phyloP scores from a whole-genome alignment of 495 filamentous ascomycete species.

The Hypomontagnella submonticulosa region DNA sequence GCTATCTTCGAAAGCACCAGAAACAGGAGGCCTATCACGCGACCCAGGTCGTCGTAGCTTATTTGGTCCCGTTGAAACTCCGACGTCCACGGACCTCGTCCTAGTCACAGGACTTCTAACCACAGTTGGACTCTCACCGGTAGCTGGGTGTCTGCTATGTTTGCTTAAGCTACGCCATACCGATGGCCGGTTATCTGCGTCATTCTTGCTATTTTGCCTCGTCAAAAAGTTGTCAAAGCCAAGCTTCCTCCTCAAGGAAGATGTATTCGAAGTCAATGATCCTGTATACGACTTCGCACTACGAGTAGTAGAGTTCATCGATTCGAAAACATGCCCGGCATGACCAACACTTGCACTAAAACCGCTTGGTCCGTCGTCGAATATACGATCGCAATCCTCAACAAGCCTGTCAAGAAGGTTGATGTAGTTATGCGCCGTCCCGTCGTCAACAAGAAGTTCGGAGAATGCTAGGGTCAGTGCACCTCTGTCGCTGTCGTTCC shows the following conservation, averaged over 20 bases:
- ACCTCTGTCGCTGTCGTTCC: constrained; percentile 91
- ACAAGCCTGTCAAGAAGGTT: constrained; percentile 91
- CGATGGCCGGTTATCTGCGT: constrained; percentile 73
- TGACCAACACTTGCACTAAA: constrained; percentile 55
- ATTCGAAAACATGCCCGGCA: constrained; percentile 54
- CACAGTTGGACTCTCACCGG: constrained; percentile 65
- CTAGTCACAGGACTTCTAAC: constrained; percentile 73
- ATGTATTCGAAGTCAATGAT: constrained; percentile 72
- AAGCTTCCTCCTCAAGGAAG: constrained; percentile 84
- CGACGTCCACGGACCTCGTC: constrained; percentile 85
- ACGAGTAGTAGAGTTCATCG: constrained; percentile 57
- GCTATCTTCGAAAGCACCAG: constrained; percentile 69
- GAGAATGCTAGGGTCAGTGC: constrained; percentile 91
- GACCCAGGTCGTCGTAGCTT: constrained; percentile 70
- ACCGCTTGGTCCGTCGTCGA: constrained; percentile 69
- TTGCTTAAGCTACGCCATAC: constrained; percentile 93
- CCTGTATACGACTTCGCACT: constrained; percentile 60
- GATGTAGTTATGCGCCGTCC: constrained; percentile 83
- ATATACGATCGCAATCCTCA: constrained; percentile 89
- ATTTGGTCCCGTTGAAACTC: constrained; percentile 60
- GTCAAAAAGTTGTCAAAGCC: constrained; percentile 75
- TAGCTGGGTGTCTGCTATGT: constrained; percentile 67
- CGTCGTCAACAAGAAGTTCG: constrained; percentile 83
- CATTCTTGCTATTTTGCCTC: constrained; percentile 79
- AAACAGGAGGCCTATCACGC: constrained; percentile 70